Evolutionary conservation across 2,329 filamentous ascomycete genomes (phyloP).

Genomic region (Claviceps fusiformis): DNA sequence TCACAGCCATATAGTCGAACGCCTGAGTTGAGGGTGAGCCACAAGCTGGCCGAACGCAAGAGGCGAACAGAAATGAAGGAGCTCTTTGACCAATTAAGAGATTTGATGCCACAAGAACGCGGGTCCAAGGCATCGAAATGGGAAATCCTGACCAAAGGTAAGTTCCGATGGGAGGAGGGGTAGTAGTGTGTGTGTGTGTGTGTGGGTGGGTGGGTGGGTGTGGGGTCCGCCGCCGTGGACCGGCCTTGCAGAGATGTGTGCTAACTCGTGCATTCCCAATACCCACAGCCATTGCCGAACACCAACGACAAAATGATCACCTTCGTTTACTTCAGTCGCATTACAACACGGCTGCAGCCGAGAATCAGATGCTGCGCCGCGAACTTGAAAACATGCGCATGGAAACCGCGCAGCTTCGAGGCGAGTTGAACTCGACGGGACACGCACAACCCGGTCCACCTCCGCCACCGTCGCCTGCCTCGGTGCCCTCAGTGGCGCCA

Average conservation of each 20-base stretch:
- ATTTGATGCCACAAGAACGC: constrained; percentile 65
- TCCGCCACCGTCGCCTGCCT: constrained; percentile 13
- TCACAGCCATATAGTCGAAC: constrained; percentile 71
- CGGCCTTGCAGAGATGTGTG: no score
- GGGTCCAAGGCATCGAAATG: constrained; percentile 80
- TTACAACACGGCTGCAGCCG: constrained; percentile 26
- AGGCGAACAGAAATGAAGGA: constrained; percentile 80
- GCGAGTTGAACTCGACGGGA: constrained; percentile 15
- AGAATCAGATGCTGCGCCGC: constrained; percentile 34
- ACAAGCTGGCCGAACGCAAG: constrained; percentile 76
- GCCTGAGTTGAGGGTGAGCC: constrained; percentile 67
- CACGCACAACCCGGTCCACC: constrained; percentile 13
- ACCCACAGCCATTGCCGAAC: constrained; percentile 44
- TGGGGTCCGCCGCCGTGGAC: no score
- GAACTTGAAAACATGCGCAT: constrained; percentile 33
- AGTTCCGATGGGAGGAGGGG: constrained; percentile 9
- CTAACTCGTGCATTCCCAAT: neutral
- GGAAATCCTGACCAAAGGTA: constrained; percentile 79
- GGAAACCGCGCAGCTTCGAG: constrained; percentile 34
- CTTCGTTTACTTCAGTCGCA: constrained; percentile 34
- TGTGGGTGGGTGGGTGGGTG: no score
- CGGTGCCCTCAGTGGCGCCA: constrained; percentile 10
- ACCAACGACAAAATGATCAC: constrained; percentile 39
- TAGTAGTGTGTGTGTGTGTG: no score
- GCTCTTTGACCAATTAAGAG: constrained; percentile 66